Evolutionary conservation across 139 green algal genomes (phyloP), one percentile per base, ranked within the genome.

Genomic region (Choricystis sp.): DNA sequence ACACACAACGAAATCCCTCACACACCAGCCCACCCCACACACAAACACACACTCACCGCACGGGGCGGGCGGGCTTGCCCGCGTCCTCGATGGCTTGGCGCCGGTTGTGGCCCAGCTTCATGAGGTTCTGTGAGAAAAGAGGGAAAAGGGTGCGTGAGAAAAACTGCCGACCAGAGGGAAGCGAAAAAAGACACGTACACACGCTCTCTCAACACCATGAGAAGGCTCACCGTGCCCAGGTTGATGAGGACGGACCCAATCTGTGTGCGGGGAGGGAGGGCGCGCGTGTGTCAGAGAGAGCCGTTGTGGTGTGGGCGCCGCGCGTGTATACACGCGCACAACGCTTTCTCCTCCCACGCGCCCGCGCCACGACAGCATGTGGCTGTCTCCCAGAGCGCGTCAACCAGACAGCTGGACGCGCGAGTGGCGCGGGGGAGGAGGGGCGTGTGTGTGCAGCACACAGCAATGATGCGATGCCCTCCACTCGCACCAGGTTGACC

Each of bases 71-170:
- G 31, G 68, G 69, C 59, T 71, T 75, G 56, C 76, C 19, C 20
- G 57, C 9, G 5, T 20, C 14, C 1, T 72, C 59, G 31, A 78
- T 25, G 26, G 59, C 69, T 4, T 72, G 70, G 0, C 76, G 61
- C 57, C 79, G 80, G 70, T 92, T 87, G 74, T 95, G 87, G 0
- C 85, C 86, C 0, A 95, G 74, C 66, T 95, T 95, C 78, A 94
- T 91, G 1, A 94, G 63, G 59, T 95, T 95, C 72, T 89, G 79
- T 48, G 74, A 23, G 31, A 64, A 31, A 55, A 63, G 1, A 3
- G 22, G 31, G 23, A 26, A 21, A 3, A 3, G 29, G 5, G 62
- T 67, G 25, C 24, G 26, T 56, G 2, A 23, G 31, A 24, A 55
- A 27, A 2, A 40, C 21, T 22, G 26, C 49, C n/a, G 14, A 26